Base-by-base conservation (phyloP, 1,284 basidiomycete genomes). In the Boletus sp. region DNA sequence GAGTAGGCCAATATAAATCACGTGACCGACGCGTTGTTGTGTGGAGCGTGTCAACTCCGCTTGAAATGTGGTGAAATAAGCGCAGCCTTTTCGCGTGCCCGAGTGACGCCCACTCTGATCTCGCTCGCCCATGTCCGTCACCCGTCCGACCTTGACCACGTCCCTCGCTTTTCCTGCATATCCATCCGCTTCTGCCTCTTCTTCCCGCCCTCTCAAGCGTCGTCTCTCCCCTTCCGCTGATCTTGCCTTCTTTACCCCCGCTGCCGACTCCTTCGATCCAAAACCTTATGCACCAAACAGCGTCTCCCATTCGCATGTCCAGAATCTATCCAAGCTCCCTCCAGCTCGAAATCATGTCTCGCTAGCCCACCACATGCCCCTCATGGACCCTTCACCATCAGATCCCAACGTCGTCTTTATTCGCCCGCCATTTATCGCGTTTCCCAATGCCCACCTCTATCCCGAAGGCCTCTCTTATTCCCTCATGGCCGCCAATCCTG, bases 401-500 rank as follows among this genome's bases (percentile, higher is more conserved):
- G 86, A 89, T 57, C 75, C 78, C 16, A 73, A 70, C 47, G 75
- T 78, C 35, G 54, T 82, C 51, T 87, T 89, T 64, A 77, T 89
- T 36, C 84, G 77, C 52, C 82, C 83, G 0, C 86, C 86, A 2
- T 88, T 87, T 64, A 71, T 67, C 35, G 61, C 69, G 20, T 88
- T 87, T 60, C 85, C 84, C 1, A 69, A 77, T 43, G 72, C 80
- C 20, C 70, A 81, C 51, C 60, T 69, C n/a, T 72, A 79, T 67
- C 74, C 78, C 6, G 82, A 84, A 51, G 84, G 84, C 30, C 72
- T 88, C 34, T 78, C 80, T 1, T 89, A 84, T 62, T 73, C 75
- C 48, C 60, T 84, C 34, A 74, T 89, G 72, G 80, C 84, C 8
- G 74, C 76, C 22, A 82, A 90, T 56, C 74, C 78, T 2, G 77